Conservation (phyloP, 2,329 filamentous ascomycete genomes). For the Penicillium italicum region DNA sequence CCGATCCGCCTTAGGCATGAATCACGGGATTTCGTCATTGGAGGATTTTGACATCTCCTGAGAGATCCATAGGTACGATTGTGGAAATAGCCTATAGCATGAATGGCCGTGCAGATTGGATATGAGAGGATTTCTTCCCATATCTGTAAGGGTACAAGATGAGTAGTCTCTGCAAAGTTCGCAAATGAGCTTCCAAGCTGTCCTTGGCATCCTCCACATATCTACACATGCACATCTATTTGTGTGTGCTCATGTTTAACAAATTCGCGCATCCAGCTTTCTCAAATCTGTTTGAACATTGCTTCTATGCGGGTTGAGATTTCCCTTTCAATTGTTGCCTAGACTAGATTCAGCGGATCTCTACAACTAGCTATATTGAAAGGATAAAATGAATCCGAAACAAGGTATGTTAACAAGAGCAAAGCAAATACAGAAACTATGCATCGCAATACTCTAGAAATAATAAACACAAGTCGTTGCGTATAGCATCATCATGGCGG, state of each 20-base stretch:
- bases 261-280: not conserved
- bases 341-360: no score
- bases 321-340: not conserved
- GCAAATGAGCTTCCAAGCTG: not conserved
- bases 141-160: not conserved
- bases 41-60: not conserved
- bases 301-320: not conserved
- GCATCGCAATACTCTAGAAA: constrained; percentile 19
- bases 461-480: constrained; percentile 24
- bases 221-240: not conserved
- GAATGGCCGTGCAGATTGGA: no score
- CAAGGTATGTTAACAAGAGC: constrained; percentile 12
- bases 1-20: constrained; percentile 18
- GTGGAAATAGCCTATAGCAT: not conserved
- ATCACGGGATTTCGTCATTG: constrained; percentile 8
- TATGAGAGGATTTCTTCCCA: not conserved
- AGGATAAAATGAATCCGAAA: constrained; percentile 1
- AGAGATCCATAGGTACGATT: not conserved
- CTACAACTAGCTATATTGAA: not conserved
- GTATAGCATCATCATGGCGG: constrained; percentile 26
- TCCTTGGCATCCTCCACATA: not conserved
- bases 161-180: not conserved
- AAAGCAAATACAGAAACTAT: constrained; percentile 16
- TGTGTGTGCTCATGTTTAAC: not conserved
- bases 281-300: no score